Evolutionary conservation across 2,329 filamentous ascomycete species (phyloP).

Genomic region (Penicillium olsonii): DNA sequence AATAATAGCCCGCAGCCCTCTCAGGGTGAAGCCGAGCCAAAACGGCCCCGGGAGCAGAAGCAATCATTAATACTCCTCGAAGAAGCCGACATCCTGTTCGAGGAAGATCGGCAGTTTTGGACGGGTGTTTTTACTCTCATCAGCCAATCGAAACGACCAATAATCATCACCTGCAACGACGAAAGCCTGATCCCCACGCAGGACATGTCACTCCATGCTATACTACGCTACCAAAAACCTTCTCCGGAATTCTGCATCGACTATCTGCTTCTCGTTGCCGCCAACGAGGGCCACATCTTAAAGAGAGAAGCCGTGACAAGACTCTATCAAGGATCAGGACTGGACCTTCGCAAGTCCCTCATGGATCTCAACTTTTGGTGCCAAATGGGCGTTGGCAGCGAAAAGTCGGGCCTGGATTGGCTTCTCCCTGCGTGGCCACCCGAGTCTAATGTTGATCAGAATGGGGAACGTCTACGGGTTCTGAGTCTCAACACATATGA

Average conservation of each 20-base stretch:
- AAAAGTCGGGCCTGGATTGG: constrained; percentile 88
- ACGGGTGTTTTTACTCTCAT: constrained; percentile 75
- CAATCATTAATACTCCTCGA: constrained; percentile 94
- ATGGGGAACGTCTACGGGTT: constrained; percentile 71
- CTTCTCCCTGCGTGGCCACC: constrained; percentile 76
- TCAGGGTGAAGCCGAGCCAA: constrained; percentile 31
- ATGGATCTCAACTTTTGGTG: constrained; percentile 94
- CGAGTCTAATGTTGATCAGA: constrained; percentile 67
- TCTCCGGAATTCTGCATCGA: constrained; percentile 71
- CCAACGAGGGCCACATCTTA: constrained; percentile 84
- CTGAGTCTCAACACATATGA: constrained; percentile 79
- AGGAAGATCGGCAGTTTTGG: constrained; percentile 97
- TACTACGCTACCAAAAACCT: constrained; percentile 73
- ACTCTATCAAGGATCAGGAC: constrained; percentile 68
- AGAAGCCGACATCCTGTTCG: constrained; percentile 90
- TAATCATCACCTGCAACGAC: constrained; percentile 94
- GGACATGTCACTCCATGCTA: constrained; percentile 76
- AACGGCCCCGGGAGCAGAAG: constrained; percentile 63
- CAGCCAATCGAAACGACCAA: constrained; percentile 80
- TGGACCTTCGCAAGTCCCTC: constrained; percentile 78
- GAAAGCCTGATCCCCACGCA: constrained; percentile 77
- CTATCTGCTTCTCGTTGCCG: constrained; percentile 77
- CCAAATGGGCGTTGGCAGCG: constrained; percentile 88
- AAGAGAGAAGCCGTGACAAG: constrained; percentile 64
- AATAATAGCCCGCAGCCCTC: constrained; percentile 21